Evolutionary conservation across 1,284 basidiomycete genomes (phyloP).

Genomic region (Ganoderma boninense): DNA sequence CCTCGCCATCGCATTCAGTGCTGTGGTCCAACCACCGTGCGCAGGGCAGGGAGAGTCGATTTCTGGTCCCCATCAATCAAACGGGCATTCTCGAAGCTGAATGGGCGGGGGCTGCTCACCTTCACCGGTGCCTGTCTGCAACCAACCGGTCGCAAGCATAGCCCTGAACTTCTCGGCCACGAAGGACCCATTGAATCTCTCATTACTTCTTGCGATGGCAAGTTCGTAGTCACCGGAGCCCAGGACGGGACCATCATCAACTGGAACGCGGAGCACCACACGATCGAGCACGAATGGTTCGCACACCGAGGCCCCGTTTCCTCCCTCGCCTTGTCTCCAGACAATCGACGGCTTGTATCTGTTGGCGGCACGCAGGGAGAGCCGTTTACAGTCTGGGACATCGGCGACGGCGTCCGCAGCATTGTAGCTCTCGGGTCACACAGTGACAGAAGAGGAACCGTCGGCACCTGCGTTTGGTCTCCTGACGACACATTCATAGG

Average conservation of each 20-base stretch:
- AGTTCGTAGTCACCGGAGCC: not conserved
- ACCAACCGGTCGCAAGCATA: not conserved
- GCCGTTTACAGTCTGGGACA: not conserved
- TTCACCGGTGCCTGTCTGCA: not conserved
- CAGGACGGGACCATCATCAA: not conserved
- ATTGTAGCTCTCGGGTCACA: not conserved
- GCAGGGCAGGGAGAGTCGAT: not conserved
- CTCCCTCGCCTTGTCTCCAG: not conserved
- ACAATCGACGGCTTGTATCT: not conserved
- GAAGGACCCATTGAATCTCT: too few species aligned
- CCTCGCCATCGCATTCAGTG: not conserved
- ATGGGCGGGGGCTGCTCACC: not conserved
- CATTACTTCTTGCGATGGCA: not conserved
- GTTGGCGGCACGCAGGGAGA: not conserved
- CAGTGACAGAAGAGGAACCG: too few species aligned
- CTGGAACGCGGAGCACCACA: not conserved
- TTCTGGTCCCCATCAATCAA: not conserved
- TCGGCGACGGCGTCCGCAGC: not conserved
- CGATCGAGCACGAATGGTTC: not conserved
- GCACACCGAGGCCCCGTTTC: not conserved
- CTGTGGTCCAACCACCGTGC: not conserved
- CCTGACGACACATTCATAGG: not conserved
- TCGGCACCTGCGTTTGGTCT: not conserved
- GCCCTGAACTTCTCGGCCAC: too few species aligned
- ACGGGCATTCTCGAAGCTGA: not conserved